phyloP scores from a whole-genome alignment of 2,329 filamentous ascomycete species.

The Pseudogymnoascus verrucosus region DNA sequence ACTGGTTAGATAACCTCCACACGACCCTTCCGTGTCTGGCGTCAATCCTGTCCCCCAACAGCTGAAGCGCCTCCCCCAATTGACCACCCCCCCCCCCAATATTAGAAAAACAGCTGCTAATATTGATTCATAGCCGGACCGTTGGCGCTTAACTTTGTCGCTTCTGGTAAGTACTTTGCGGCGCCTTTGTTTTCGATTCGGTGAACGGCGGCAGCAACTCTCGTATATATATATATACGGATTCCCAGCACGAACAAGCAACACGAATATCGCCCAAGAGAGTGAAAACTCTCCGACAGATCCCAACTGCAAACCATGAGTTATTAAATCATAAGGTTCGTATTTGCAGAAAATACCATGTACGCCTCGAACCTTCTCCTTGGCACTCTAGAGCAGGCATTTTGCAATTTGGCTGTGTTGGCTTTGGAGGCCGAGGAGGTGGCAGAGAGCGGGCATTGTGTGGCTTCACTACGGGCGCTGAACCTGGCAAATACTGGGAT shows the following conservation, averaged over 20 bases:
- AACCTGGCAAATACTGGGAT: slow-evolving; percentile 45
- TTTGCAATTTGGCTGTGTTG: neutral
- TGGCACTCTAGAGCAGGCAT: neutral
- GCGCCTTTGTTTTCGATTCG: slow-evolving; percentile 31
- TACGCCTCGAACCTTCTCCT: slow-evolving; percentile 14
- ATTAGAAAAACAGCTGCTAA: slow-evolving; percentile 14
- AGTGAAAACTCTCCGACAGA: slow-evolving; percentile 16
- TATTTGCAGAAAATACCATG: slow-evolving; percentile 23
- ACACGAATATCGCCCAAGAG: slow-evolving; percentile 16
- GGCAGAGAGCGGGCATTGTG: slow-evolving; percentile 21
- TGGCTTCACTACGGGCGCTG: slow-evolving; percentile 79
- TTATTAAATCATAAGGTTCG: slow-evolving; percentile 30
- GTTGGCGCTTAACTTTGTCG: slow-evolving; percentile 81
- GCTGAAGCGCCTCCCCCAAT: slow-evolving; percentile 8
- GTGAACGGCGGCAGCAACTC: slow-evolving; percentile 56
- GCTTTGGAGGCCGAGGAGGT: slow-evolving; percentile 2
- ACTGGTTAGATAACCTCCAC: slow-evolving; percentile 54
- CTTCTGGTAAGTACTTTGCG: slow-evolving; percentile 67
- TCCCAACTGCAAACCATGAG: slow-evolving; percentile 18
- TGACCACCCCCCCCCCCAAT: neutral
- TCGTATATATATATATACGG: slow-evolving; percentile 7
- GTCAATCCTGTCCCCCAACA: slow-evolving; percentile 12
- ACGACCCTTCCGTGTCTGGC: neutral
- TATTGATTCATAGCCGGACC: slow-evolving; percentile 52
- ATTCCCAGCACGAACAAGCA: slow-evolving; percentile 3